Conservation (phyloP, 1,139 yeast genomes). For the Kodamaea ohmeri region DNA sequence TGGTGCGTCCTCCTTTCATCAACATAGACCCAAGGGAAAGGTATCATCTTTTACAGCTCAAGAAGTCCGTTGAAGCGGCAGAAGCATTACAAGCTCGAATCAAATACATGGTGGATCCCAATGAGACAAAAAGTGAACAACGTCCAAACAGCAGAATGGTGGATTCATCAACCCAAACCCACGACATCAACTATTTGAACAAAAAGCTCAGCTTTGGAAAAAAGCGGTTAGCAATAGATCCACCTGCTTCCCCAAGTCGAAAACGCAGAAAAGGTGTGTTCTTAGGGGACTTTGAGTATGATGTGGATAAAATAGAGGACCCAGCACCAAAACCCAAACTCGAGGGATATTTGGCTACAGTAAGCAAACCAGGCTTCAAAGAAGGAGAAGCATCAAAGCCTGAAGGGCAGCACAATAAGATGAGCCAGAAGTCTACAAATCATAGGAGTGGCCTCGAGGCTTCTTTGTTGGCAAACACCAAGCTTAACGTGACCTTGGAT, state of each 20-base stretch:
- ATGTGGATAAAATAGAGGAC: slow-evolving; percentile 20
- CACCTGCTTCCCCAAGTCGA: slow-evolving; percentile 16
- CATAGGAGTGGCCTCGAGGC: slow-evolving; percentile 22
- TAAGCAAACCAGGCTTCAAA: slow-evolving; percentile 30
- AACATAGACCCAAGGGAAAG: slow-evolving; percentile 46
- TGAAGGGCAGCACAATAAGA: slow-evolving; percentile 13
- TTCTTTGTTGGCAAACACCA: slow-evolving; percentile 17
- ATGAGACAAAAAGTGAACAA: slow-evolving; percentile 27
- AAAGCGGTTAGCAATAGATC: slow-evolving; percentile 14
- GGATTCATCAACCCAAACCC: slow-evolving; percentile 46
- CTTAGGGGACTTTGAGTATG: slow-evolving; percentile 40
- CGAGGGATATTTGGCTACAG: slow-evolving; percentile 33
- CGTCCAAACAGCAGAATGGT: slow-evolving; percentile 22
- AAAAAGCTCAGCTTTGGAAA: slow-evolving; percentile 24
- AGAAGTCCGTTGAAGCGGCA: slow-evolving; percentile 37
- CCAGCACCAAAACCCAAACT: slow-evolving; percentile 18
- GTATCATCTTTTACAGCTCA: slow-evolving; percentile 41
- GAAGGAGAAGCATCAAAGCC: neutral
- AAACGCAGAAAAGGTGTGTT: slow-evolving; percentile 26
- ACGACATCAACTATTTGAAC: slow-evolving; percentile 29
- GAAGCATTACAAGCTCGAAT: slow-evolving; percentile 32
- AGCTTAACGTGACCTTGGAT: slow-evolving; percentile 25
- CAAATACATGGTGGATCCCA: slow-evolving; percentile 42
- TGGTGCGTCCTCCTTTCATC: slow-evolving; percentile 47
- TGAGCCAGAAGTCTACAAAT: slow-evolving; percentile 16